Conservation (phyloP, 768 basidiomycete species). For the Exidia glandulosa region DNA sequence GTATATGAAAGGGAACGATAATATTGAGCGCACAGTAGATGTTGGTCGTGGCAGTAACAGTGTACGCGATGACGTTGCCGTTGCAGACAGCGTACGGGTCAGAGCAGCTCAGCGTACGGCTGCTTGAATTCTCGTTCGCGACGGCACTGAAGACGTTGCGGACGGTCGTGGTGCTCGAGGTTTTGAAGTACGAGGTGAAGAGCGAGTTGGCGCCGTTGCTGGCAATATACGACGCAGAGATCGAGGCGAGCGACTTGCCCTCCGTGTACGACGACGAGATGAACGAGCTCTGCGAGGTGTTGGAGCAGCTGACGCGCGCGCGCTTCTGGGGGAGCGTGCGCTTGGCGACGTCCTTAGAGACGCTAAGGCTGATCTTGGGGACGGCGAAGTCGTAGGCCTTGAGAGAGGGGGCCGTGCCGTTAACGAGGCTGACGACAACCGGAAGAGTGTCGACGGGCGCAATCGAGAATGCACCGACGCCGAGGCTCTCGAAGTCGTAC, state of each 20-base stretch:
- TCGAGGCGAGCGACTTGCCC: slow-evolving; percentile 27
- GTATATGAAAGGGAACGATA: neutral
- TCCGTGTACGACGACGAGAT: slow-evolving; percentile 34
- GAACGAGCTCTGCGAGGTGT: slow-evolving; percentile 23
- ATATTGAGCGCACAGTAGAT: slow-evolving; percentile 24
- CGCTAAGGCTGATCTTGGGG: slow-evolving; percentile 22
- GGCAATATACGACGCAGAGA: slow-evolving; percentile 24
- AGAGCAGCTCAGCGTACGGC: slow-evolving; percentile 32
- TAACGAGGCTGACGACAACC: slow-evolving; percentile 13
- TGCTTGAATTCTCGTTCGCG: slow-evolving; percentile 28
- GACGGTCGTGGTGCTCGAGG: slow-evolving; percentile 24
- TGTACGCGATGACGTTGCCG: slow-evolving; percentile 35
- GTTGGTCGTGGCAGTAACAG: slow-evolving; percentile 33
- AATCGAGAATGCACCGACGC: slow-evolving; percentile 30
- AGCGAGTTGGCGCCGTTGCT: slow-evolving; percentile 28
- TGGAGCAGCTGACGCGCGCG: slow-evolving; percentile 28
- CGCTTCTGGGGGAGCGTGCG: slow-evolving; percentile 27
- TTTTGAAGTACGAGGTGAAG: slow-evolving; percentile 29
- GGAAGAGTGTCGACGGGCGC: slow-evolving; percentile 29
- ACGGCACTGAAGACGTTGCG: slow-evolving; percentile 27
- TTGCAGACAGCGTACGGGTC: slow-evolving; percentile 25
- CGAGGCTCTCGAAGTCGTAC: slow-evolving; percentile 31
- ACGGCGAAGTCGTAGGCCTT: slow-evolving; percentile 17
- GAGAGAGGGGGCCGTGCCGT: neutral
- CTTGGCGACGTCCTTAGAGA: slow-evolving; percentile 25